Percentiles rank a stretch among this genome's conserved stretches.
These are phyloP conservation scores for Daldinia grandis DNA, from an alignment of 495 filamentous ascomycete species.

Conservation along the genomic window DNA sequence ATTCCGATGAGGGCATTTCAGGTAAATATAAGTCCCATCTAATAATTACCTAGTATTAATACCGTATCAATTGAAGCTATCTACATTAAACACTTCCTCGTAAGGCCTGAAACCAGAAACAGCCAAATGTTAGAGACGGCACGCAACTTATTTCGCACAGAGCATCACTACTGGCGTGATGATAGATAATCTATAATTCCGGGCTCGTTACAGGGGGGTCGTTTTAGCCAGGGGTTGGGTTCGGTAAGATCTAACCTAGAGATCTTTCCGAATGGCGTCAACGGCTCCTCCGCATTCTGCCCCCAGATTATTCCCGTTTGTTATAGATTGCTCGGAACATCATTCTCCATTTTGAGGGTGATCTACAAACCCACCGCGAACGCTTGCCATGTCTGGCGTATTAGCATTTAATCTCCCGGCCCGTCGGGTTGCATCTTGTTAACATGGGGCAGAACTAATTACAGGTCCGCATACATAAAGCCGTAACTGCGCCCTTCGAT, in stretches of 20 bases:
- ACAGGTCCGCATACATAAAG: conserved; percentile 19
- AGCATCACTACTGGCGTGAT: conserved; percentile 26
- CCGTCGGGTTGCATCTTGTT: conserved; percentile 16
- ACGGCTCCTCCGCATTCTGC: conserved; percentile 21
- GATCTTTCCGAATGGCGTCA: conserved; percentile 37
- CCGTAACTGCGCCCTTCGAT: neutral
- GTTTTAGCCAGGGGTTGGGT: conserved; percentile 36
- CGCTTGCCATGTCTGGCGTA: neutral
- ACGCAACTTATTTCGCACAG: conserved; percentile 18
- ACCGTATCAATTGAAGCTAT: neutral
- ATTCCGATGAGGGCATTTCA: too few species aligned
- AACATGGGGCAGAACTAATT: neutral
- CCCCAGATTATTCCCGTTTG: conserved; percentile 22
- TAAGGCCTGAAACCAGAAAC: neutral
- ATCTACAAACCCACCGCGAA: conserved; percentile 35
- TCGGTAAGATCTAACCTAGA: conserved; percentile 37
- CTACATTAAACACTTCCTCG: neutral
- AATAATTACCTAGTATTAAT: neutral
- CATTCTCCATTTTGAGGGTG: conserved; percentile 33
- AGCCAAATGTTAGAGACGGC: neutral
- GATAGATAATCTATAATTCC: conserved; percentile 22
- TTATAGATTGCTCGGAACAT: conserved; percentile 42
- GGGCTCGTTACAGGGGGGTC: conserved; percentile 13
- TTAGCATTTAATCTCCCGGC: conserved; percentile 13
- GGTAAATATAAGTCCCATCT: neutral